Base-by-base conservation (phyloP, 306 rosid species). In the Quercus parvula region DNA sequence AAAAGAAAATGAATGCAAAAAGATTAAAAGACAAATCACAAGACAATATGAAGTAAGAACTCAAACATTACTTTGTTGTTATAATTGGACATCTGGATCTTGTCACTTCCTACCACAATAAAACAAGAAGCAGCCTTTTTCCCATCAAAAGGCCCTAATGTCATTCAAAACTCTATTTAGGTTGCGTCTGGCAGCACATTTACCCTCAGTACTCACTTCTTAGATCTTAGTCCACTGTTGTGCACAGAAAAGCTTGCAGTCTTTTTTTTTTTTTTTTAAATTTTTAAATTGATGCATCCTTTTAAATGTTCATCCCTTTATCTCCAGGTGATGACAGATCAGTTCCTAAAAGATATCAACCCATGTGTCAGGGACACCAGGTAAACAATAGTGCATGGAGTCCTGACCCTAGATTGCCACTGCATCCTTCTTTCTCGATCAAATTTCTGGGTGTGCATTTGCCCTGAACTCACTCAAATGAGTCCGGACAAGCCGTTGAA, bases 321-420 rank as follows among this genome's bases (percentile, higher is more conserved):
- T 72, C 49, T 80, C 80, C 56, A 85, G 70, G 61, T 85, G 73
- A 69, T 75, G 78, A 70, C 67, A 79, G 77, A 92, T 86, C 75
- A 88, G 83, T 71, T 86, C 82, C 0, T 95, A 85, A 76, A 94
- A 86, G 56, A 91, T 84, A 85, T 94, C 97, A 74, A 90, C 91
- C 99, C 97, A 88, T 20, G 95, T 91, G 84, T 94, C 97, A 1
- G 97, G 99, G 13, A 94, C 86, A 56, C 98, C 93, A 14, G 97
- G 98, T 61, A 94, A 84, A 88, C 95, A 94, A 95, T 97, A 92
- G 80, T 94, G 99, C 95, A 94, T 86, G 86, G 97, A 94, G 75
- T 94, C 97, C 84, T 94, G 94, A 78, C 95, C 99, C 95, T 92
- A 94, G 63, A 89, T 75, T 73, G 87, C 81, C 20, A 94, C 97